Evolutionary conservation across 2,329 filamentous ascomycete genomes (phyloP), one percentile per base, ranked within the genome.

Genomic region (Diaporthe ampelina): DNA sequence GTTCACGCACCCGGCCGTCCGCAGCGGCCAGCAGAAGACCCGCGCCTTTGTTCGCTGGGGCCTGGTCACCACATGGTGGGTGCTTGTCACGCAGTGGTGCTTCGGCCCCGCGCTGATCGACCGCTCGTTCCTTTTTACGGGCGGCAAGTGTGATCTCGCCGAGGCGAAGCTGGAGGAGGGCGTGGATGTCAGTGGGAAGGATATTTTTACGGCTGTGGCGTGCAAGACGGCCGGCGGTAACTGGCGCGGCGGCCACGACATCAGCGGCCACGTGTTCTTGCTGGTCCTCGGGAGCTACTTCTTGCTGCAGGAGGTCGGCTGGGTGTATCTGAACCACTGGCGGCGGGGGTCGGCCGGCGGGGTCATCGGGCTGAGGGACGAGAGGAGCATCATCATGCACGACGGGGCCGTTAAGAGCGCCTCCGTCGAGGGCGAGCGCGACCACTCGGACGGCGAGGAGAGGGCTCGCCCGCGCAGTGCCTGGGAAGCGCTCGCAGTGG

Each of bases 211-310:
- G 0, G 92, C 93, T 1, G 91, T 93, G 6, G 93, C 94, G 57
- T 99, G 97, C 81, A 97, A 94, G 85, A 88, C 92, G 4, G 91
- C 91, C 0, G 96, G 96, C 9, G 96, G 97, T 0, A 86, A 88
- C 72, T 99, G 97, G 97, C 90, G 87, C 74, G 97, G 97, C n/a
- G 97, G 97, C 0, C 95, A 98, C 83, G 97, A 99, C 83, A 96
- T 99, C 78, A 97, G 94, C 76, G 97, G 97, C 0, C 97, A 98
- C 83, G 95, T 98, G 5, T 98, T 99, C 80, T 85, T 99, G 85
- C 88, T 99, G 65, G 95, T 97, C 9, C 86, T 98, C 56, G 94
- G 94, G 5, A 96, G 93, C 73, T 91, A 91, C 63, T 94, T 98
- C 80, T 85, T 98, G 70, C 88, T 93, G 83, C 91, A 97, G 79